Evolutionary conservation across 2,329 filamentous ascomycete genomes (phyloP).

Genomic region (Didymella segeticola): DNA sequence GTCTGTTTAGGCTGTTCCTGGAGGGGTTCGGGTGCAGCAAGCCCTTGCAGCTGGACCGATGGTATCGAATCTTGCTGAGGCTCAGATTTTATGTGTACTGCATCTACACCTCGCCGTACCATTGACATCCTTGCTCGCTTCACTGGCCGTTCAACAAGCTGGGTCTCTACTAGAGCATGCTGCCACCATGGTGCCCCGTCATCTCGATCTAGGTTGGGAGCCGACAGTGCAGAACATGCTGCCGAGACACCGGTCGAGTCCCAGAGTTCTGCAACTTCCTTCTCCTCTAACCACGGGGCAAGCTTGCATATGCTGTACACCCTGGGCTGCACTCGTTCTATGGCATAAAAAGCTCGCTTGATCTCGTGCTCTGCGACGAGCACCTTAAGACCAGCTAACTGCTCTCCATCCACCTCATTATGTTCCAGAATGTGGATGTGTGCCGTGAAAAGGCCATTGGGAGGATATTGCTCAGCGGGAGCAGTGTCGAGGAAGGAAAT

Average conservation of each 20-base stretch:
- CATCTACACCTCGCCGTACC: constrained; percentile 30
- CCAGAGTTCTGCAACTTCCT: constrained; percentile 54
- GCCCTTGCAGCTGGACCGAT: neutral
- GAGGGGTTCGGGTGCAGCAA: neutral
- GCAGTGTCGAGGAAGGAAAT: constrained; percentile 48
- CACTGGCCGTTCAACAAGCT: constrained; percentile 21
- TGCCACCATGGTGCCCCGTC: constrained; percentile 41
- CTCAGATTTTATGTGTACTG: constrained; percentile 13
- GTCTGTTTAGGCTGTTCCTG: constrained; percentile 9
- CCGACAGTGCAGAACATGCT: constrained; percentile 67
- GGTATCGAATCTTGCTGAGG: constrained; percentile 1
- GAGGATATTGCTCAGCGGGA: constrained; percentile 27
- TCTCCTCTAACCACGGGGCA: constrained; percentile 69
- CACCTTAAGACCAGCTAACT: constrained; percentile 27
- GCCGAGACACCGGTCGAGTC: constrained; percentile 45
- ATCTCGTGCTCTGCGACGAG: constrained; percentile 45
- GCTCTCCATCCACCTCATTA: constrained; percentile 11
- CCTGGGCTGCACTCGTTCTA: constrained; percentile 68
- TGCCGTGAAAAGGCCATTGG: constrained; percentile 45
- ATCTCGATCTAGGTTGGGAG: constrained; percentile 31
- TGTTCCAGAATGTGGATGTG: constrained; percentile 43
- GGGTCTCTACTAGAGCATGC: constrained; percentile 31
- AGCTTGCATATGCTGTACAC: constrained; percentile 74
- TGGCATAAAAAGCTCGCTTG: constrained; percentile 79
- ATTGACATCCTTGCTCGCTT: constrained; percentile 41